Percentiles rank a stretch among this genome's conserved stretches.
Conservation (phyloP, 768 basidiomycete genomes). For the Sarcodon sp. region DNA sequence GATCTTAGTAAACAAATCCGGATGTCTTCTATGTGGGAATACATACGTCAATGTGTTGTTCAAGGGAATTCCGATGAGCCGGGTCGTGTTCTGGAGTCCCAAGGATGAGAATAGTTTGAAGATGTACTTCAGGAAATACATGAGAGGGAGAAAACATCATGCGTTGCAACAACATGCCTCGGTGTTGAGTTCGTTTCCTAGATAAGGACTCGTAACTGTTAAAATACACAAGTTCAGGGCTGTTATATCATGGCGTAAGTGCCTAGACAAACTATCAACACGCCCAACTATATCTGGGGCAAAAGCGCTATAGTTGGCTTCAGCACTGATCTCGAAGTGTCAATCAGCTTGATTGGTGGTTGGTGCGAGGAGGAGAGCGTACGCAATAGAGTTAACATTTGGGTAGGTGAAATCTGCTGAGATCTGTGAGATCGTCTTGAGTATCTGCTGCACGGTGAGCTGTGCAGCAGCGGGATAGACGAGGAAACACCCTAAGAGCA, state of each 20-base stretch:
- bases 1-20: neutral
- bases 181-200: neutral
- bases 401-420: neutral
- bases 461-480: neutral
- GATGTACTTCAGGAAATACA: neutral
- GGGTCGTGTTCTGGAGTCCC: neutral
- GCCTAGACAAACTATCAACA: neutral
- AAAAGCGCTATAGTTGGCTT: neutral
- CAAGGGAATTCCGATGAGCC: neutral
- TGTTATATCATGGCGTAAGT: neutral
- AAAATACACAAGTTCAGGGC: too few relatives aligned
- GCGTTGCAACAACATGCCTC: neutral
- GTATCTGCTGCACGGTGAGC: neutral
- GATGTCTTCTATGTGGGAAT: neutral
- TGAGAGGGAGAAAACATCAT: neutral
- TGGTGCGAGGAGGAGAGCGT: neutral
- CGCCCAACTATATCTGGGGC: neutral
- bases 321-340: neutral
- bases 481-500: neutral
- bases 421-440: neutral
- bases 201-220: neutral
- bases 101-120: neutral
- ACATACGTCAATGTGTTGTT: neutral
- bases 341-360: neutral
- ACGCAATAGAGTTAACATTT: neutral